Conservation (phyloP, 257 asterid species). For the Craterostigma plantagineum region DNA sequence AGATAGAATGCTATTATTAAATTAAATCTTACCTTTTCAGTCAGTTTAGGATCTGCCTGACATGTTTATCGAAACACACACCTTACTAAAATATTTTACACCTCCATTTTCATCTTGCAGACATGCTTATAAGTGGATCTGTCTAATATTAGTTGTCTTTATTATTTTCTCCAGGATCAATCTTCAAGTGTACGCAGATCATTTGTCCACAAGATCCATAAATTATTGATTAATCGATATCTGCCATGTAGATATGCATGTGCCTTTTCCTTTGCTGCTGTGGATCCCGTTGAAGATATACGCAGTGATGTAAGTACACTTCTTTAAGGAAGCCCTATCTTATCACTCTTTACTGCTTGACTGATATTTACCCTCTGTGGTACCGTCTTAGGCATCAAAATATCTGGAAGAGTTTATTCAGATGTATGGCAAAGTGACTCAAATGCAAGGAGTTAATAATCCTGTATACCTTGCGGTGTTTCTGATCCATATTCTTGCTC, state of each 20-base stretch:
- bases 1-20: background rate
- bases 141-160: background rate
- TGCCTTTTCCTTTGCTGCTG: constrained; percentile 46
- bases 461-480: constrained; percentile 56
- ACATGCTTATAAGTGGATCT: too few relatives aligned
- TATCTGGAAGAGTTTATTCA: constrained; percentile 38
- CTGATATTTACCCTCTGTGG: background rate
- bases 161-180: constrained; percentile 29
- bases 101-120: too few relatives aligned
- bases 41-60: too few relatives aligned
- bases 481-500: constrained; percentile 72
- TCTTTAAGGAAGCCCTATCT: background rate
- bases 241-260: constrained; percentile 81
- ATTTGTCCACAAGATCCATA: constrained; percentile 44
- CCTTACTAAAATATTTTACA: too few relatives aligned
- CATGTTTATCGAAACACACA: too few relatives aligned
- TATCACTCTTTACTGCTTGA: background rate
- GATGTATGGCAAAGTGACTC: constrained; percentile 30
- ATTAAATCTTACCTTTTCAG: too few relatives aligned
- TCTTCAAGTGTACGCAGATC: constrained; percentile 34
- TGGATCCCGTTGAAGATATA: constrained; percentile 34
- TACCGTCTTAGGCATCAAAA: constrained; percentile 28
- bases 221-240: constrained; percentile 31
- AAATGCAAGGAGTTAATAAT: constrained; percentile 26
- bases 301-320: constrained; percentile 32